Conservation (phyloP, 129 eudicot species). For the Apium graveolens region DNA sequence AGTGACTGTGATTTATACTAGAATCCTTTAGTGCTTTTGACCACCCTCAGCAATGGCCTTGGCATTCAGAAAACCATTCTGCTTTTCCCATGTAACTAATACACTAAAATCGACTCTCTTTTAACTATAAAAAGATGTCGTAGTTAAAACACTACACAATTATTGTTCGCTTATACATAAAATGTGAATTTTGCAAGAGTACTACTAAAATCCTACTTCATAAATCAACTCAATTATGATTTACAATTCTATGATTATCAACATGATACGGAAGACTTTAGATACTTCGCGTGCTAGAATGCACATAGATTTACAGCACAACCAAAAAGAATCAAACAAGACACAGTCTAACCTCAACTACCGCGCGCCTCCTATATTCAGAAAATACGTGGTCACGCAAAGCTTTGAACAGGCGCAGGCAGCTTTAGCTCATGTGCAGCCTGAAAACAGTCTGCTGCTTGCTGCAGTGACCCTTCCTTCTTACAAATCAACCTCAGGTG, state of each 20-base stretch:
- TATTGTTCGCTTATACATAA: too few species aligned
- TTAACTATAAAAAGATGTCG: too few species aligned
- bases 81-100: too few species aligned
- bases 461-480: constrained; percentile 47
- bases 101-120: too few species aligned
- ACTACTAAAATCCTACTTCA: not conserved
- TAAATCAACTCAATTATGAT: not conserved
- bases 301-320: constrained; percentile 7
- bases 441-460: constrained; percentile 91
- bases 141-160: too few species aligned
- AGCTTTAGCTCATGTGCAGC: constrained; percentile 81
- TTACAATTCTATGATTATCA: not conserved
- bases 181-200: too few species aligned
- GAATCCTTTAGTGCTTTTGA: too few species aligned
- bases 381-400: constrained; percentile 14
- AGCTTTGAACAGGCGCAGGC: constrained; percentile 80
- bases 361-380: not conserved
- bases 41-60: too few species aligned
- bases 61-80: too few species aligned
- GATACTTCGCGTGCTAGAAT: not conserved
- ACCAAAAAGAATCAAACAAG: not conserved
- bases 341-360: not conserved
- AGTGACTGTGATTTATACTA: too few species aligned
- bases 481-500: too few species aligned
- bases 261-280: not conserved